Evolutionary conservation across 2,329 filamentous ascomycete genomes (phyloP).

Genomic region (Fusarium sp.): DNA sequence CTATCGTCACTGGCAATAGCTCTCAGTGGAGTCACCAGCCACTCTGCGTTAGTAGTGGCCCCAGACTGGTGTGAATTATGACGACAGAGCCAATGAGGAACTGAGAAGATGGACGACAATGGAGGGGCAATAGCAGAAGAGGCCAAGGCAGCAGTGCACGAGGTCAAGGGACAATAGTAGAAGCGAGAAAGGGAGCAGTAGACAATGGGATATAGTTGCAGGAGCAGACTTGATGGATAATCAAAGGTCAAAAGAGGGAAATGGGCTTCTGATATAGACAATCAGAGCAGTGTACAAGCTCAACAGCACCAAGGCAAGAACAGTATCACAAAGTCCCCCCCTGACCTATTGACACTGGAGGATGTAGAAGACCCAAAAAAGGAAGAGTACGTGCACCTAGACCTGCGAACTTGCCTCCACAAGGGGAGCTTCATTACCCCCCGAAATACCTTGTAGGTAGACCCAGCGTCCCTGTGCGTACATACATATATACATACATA

Average conservation of each 20-base stretch:
- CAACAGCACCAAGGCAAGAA: not conserved
- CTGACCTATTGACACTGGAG: not conserved
- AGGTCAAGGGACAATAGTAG: not conserved
- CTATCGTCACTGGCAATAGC: not conserved
- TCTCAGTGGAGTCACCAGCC: not conserved
- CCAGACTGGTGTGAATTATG: not conserved
- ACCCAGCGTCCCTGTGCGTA: not conserved
- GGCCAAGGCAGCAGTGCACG: not conserved
- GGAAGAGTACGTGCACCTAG: not conserved
- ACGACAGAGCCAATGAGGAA: not conserved
- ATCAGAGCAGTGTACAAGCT: not conserved
- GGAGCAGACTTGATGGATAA: not conserved
- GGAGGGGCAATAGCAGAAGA: not conserved
- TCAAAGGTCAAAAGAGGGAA: not conserved
- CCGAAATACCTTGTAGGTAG: not conserved
- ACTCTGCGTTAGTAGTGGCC: not conserved
- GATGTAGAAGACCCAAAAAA: not conserved
- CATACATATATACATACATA: not conserved
- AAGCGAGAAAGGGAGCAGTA: not conserved
- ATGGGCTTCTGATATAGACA: constrained; percentile 16
- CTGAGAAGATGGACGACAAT: not conserved
- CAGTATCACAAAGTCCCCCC: not conserved
- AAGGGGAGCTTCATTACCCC: not conserved
- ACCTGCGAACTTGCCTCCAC: constrained; percentile 13
- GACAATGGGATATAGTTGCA: not conserved